Conservation (phyloP, 139 green algal species). For the Astrephomene gubernaculifera region DNA sequence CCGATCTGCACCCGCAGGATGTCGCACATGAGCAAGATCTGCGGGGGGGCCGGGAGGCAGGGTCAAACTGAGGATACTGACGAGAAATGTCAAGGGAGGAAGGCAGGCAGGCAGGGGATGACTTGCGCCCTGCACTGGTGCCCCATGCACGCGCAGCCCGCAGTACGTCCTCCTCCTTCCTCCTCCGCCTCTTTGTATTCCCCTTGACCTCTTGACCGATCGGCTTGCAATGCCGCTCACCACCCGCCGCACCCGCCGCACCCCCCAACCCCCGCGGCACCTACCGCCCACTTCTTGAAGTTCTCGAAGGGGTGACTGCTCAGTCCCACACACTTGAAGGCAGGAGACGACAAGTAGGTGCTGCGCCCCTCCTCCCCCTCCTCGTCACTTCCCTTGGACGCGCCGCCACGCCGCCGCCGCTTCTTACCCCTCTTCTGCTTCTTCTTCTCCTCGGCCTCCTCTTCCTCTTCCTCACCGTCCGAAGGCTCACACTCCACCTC, state of each 20-base stretch:
- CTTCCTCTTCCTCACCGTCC: neutral
- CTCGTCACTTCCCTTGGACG: too few relatives aligned
- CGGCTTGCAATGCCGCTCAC: neutral
- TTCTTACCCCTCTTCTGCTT: neutral
- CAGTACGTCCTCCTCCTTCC: neutral
- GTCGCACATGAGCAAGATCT: too few relatives aligned
- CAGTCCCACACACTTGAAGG: neutral
- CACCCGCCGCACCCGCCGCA: too few relatives aligned
- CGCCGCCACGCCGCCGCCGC: neutral
- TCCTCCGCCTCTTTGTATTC: neutral
- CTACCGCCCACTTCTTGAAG: slow-evolving; percentile 33
- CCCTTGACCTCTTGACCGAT: neutral
- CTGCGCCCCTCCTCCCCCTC: neutral
- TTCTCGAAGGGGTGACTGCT: slow-evolving; percentile 3
- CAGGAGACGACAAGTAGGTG: neutral
- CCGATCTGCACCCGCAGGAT: too few relatives aligned
- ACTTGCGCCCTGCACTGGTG: neutral
- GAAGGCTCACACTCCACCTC: neutral
- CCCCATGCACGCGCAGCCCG: neutral
- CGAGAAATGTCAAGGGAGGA: neutral
- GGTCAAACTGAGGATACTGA: too few relatives aligned
- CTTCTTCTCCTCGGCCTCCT: neutral
- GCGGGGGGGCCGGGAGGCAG: too few relatives aligned
- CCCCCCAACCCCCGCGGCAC: neutral
- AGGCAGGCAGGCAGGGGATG: neutral